Evolutionary conservation across 805 yeast species (phyloP).

Genomic region (Limtongia smithiae): DNA sequence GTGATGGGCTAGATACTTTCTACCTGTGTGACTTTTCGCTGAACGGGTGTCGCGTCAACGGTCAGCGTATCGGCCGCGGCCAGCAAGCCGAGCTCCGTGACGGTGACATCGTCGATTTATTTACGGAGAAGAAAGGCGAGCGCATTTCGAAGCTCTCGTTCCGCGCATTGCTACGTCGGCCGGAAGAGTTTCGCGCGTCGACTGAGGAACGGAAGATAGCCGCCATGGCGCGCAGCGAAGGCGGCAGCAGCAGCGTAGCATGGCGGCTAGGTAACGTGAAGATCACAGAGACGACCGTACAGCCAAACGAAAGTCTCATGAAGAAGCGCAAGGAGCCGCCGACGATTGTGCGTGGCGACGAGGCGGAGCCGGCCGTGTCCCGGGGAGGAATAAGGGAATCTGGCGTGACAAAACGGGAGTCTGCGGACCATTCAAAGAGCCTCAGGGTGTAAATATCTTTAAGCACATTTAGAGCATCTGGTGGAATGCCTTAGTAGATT

Average conservation of each 20-base stretch:
- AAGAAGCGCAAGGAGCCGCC: no score
- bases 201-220: slow-evolving; percentile 10
- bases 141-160: slow-evolving; percentile 10
- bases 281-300: slow-evolving; percentile 2
- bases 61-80: slow-evolving; percentile 42
- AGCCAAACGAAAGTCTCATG: not conserved
- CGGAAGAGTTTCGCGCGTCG: slow-evolving; percentile 3
- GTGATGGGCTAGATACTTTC: slow-evolving; percentile 32
- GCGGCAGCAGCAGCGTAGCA: not conserved
- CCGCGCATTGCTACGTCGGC: slow-evolving; percentile 5
- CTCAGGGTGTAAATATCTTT: no score
- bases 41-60: slow-evolving; percentile 63
- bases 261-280: not conserved
- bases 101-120: slow-evolving; percentile 18
- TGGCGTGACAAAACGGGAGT: no score
- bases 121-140: slow-evolving; percentile 3
- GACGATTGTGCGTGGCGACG: no score
- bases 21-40: slow-evolving; percentile 81
- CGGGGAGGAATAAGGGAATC: no score
- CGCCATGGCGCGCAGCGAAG: no score
- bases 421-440: no score
- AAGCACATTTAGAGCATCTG: no score
- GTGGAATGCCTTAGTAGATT: no score
- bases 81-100: slow-evolving; percentile 25
- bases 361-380: no score